A percentile compares a stretch with the other conserved stretches of the same genome.
Conservation (phyloP, 331 rosid genomes). For the Erythrophleum ivorense region DNA sequence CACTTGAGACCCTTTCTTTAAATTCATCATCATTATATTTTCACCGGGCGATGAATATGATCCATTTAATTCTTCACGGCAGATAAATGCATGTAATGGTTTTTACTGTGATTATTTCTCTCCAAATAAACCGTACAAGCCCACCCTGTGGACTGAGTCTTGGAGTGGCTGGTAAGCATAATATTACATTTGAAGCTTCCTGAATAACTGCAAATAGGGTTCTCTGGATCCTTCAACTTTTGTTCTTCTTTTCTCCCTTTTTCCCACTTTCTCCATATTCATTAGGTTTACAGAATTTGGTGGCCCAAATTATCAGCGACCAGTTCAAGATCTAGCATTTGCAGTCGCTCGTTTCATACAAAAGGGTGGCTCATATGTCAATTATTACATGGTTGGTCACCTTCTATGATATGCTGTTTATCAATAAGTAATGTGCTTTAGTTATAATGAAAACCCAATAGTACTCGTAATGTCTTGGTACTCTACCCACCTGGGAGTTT, state of each 20-base stretch:
- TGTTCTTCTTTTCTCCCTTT: neutral
- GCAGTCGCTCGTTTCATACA: slow-evolving; percentile 91
- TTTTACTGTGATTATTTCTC: slow-evolving; percentile 89
- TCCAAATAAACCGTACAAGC: slow-evolving; percentile 96
- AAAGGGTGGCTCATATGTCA: slow-evolving; percentile 80
- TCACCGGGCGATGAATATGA: slow-evolving; percentile 11
- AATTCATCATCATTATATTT: slow-evolving; percentile 1
- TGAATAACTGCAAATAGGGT: neutral
- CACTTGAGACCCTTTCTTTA: slow-evolving; percentile 4
- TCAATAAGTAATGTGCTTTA: neutral
- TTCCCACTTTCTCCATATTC: slow-evolving; percentile 10
- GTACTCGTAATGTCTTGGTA: neutral
- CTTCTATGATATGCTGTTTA: slow-evolving; percentile 25
- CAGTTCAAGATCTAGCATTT: slow-evolving; percentile 92
- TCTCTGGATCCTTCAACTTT: slow-evolving; percentile 26
- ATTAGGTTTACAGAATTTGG: slow-evolving; percentile 94
- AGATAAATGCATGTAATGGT: slow-evolving; percentile 94
- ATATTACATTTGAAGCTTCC: slow-evolving; percentile 18
- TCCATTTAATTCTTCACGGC: slow-evolving; percentile 39
- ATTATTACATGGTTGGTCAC: slow-evolving; percentile 91
- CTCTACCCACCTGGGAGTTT: neutral
- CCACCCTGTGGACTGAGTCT: slow-evolving; percentile 89
- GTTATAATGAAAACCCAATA: neutral
- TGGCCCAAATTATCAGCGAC: slow-evolving; percentile 70
- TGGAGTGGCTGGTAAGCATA: slow-evolving; percentile 97